Evolutionary conservation across 2,329 filamentous ascomycete species (phyloP).

Genomic region (Saccharata proteae): DNA sequence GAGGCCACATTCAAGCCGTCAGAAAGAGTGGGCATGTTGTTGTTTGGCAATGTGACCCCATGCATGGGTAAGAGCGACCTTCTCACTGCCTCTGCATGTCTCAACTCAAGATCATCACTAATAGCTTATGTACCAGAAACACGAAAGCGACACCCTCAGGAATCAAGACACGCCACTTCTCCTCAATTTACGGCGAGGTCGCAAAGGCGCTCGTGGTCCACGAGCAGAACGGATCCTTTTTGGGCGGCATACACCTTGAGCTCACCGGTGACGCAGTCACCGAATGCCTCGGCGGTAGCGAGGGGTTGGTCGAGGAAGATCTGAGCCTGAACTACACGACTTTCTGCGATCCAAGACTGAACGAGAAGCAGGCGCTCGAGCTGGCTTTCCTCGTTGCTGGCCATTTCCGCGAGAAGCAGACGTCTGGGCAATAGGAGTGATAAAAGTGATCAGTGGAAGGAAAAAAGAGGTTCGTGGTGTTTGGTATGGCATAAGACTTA

Average conservation of each 20-base stretch:
- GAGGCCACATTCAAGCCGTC: slow-evolving; percentile 78
- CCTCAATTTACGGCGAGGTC: slow-evolving; percentile 79
- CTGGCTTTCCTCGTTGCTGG: slow-evolving; percentile 87
- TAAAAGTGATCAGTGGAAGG: too few relatives aligned
- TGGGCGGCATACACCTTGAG: slow-evolving; percentile 91
- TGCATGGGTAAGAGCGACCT: slow-evolving; percentile 59
- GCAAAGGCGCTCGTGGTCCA: slow-evolving; percentile 75
- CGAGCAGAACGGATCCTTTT: slow-evolving; percentile 67
- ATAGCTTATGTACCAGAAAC: slow-evolving; percentile 29
- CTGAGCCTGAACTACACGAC: slow-evolving; percentile 84
- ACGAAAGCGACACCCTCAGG: slow-evolving; percentile 55
- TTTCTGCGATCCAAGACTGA: slow-evolving; percentile 88
- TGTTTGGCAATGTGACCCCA: slow-evolving; percentile 97
- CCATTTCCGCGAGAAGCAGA: slow-evolving; percentile 48
- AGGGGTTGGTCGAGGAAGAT: slow-evolving; percentile 77
- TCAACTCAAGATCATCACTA: neutral
- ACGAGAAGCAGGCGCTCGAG: slow-evolving; percentile 96
- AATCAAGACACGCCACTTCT: slow-evolving; percentile 87
- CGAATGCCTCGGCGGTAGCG: slow-evolving; percentile 85
- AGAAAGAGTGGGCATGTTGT: slow-evolving; percentile 64
- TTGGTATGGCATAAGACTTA: too few relatives aligned
- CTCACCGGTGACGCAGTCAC: slow-evolving; percentile 93
- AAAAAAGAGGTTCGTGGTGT: too few relatives aligned
- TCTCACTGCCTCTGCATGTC: neutral
- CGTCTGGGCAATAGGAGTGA: too few relatives aligned